Base-by-base conservation (phyloP, 257 asterid genomes). In the Anisodus tanguticus region DNA sequence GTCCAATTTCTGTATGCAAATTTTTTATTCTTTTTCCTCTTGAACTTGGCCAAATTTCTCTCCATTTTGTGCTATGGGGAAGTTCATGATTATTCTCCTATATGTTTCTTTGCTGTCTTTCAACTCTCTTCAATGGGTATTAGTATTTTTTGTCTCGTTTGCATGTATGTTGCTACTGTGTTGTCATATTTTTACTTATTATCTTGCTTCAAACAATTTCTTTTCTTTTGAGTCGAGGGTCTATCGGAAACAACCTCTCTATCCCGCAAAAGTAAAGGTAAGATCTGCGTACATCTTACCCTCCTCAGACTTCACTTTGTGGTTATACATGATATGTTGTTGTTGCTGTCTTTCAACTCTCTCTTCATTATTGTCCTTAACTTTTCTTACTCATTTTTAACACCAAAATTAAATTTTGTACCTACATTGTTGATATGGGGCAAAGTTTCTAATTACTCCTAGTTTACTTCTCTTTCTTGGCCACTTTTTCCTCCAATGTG, bases 401-500 rank as follows among this genome's bases (percentile, higher is more conserved):
- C 80, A 31, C 41, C 41, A 71, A 59, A 66, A 62, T 83, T 49
- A 31, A 87, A 45, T 47, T 83, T 17, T 66, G 81, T 55, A 81
- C 77, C 85, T 88, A 39, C 82, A 13, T 49, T 85, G 82, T 84
- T 84, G 80, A 17, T 58, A 45, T 85, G 89, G 91, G 86, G 84
- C 71, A 55, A 79, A 76, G 76, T 63, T 74, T 60, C 26, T 80
- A 51, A 4, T 58, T 59, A 79, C 41, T 59, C 68, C 77, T 41
- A 70, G 19, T 51, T 26, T 41, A 70, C 54, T 47, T 17, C 55
- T 60, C 81, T 67, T 84, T 51, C 76, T 77, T 77, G 60, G 79
- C 80, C 78, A 87, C 63, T 83, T 59, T 63, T 87, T 58, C 85
- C 80, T 12, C 47, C 81, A 54, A 74, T 86, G 47, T 66, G 87